These are phyloP conservation scores for Cytospora schulzeri DNA, from an alignment of 2,329 filamentous ascomycete species.

Conservation along the genomic window DNA sequence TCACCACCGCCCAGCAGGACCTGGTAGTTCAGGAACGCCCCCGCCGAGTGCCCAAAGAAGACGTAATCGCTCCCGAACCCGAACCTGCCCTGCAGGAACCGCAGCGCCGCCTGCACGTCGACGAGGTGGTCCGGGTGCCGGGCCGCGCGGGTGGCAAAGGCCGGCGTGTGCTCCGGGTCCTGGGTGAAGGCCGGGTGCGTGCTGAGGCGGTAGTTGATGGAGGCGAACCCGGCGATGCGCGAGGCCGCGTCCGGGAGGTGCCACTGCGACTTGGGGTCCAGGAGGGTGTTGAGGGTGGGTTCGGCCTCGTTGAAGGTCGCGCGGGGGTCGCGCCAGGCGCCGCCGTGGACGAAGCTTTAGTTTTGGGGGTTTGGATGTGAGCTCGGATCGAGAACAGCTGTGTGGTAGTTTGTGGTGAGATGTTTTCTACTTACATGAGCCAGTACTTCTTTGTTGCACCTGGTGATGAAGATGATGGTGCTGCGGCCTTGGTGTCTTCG, in stretches of 20 bases:
- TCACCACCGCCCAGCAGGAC: slow-evolving; percentile 48
- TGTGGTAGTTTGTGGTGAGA: neutral
- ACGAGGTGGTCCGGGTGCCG: slow-evolving; percentile 62
- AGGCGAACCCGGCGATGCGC: slow-evolving; percentile 62
- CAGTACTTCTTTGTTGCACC: slow-evolving; percentile 23
- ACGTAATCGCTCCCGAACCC: slow-evolving; percentile 46
- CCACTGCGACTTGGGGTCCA: slow-evolving; percentile 30
- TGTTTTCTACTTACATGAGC: slow-evolving; percentile 22
- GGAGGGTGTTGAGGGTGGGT: slow-evolving; percentile 47
- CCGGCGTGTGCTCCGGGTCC: slow-evolving; percentile 42
- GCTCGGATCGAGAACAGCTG: neutral
- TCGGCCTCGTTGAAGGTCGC: slow-evolving; percentile 49
- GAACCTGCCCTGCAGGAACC: slow-evolving; percentile 45
- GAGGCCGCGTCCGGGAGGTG: slow-evolving; percentile 29
- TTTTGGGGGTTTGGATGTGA: neutral
- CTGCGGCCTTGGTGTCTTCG: slow-evolving; percentile 3
- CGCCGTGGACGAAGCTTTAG: slow-evolving; percentile 60
- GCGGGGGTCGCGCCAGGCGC: slow-evolving; percentile 63
- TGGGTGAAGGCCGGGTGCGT: slow-evolving; percentile 51
- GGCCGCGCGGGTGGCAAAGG: slow-evolving; percentile 44
- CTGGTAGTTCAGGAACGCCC: slow-evolving; percentile 66
- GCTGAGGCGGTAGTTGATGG: slow-evolving; percentile 66
- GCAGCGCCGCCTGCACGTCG: slow-evolving; percentile 57
- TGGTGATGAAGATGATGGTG: neutral
- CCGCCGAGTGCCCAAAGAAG: slow-evolving; percentile 64